phyloP scores from a whole-genome alignment of 164 flowering plant species.

The Hamamelis virginiana region DNA sequence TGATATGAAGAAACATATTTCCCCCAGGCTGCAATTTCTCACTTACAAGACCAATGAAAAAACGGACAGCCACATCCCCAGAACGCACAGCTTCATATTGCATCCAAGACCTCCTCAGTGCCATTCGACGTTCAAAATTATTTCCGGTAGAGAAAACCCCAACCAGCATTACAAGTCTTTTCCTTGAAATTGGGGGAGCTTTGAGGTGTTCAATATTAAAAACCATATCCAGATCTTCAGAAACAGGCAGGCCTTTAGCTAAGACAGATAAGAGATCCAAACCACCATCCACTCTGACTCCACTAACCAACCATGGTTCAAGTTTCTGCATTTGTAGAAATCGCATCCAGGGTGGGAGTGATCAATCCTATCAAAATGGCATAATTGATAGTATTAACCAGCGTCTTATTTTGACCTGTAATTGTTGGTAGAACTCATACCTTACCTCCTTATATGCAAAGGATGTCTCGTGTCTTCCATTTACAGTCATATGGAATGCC shows the following conservation, averaged over 20 bases:
- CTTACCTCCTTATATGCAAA: conserved; percentile 81
- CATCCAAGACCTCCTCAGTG: conserved; percentile 95
- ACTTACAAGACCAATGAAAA: conserved; percentile 91
- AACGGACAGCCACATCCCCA: conserved; percentile 85
- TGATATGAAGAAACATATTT: not conserved
- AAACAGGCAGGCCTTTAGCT: conserved; percentile 72
- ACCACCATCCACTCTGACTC: conserved; percentile 58
- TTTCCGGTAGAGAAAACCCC: conserved; percentile 89
- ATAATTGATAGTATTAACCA: not conserved
- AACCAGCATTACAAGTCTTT: conserved; percentile 59
- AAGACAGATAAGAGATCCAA: conserved; percentile 60
- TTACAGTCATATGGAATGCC: conserved; percentile 91
- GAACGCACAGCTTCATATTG: conserved; percentile 75
- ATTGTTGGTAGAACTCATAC: conserved; percentile 13
- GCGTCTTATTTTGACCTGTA: conserved; percentile 4
- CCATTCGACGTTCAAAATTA: conserved; percentile 92
- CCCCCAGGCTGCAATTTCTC: conserved; percentile 4
- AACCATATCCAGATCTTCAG: conserved; percentile 58
- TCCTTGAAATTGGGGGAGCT: conserved; percentile 59
- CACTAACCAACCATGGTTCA: conserved; percentile 80
- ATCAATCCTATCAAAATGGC: conserved; percentile 9
- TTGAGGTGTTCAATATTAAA: conserved; percentile 53
- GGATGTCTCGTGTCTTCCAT: conserved; percentile 94
- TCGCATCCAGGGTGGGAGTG: conserved; percentile 10
- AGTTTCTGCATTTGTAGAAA: conserved; percentile 60